Conservation (phyloP, 164 flowering plant genomes). For the Platanus orientalis region DNA sequence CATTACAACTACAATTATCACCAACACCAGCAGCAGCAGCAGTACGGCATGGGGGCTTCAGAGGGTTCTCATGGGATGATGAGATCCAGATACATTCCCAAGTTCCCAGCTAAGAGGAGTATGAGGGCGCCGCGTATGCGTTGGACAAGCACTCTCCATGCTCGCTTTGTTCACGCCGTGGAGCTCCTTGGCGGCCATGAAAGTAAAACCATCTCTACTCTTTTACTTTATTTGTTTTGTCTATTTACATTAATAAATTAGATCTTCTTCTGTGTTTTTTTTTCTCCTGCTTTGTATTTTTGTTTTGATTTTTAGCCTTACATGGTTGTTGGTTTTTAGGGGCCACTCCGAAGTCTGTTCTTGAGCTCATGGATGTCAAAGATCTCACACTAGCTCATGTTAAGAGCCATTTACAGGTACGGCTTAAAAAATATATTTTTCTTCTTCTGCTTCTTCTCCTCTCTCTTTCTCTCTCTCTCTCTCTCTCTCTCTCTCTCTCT, state of each 20-base stretch:
- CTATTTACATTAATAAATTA: too few relatives aligned
- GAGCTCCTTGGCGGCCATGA: constrained; percentile 83
- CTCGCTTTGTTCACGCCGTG: constrained; percentile 69
- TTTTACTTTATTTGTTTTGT: neutral
- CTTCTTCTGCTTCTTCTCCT: neutral
- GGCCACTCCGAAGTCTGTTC: constrained; percentile 79
- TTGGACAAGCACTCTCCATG: constrained; percentile 70
- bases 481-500: constrained; percentile 8
- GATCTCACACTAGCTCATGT: constrained; percentile 82
- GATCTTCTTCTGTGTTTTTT: neutral
- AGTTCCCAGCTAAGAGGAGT: constrained; percentile 47
- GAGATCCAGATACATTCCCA: constrained; percentile 52
- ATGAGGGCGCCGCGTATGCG: constrained; percentile 77
- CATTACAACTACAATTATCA: constrained; percentile 20
- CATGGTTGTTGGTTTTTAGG: constrained; percentile 29
- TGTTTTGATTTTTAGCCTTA: neutral
- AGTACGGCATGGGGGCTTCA: constrained; percentile 26
- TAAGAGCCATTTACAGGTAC: constrained; percentile 74
- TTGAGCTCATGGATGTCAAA: constrained; percentile 79
- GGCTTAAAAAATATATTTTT: neutral
- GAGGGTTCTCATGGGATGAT: constrained; percentile 32
- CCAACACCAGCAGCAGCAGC: constrained; percentile 27
- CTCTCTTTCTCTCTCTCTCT: constrained; percentile 5
- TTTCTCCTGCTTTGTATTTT: neutral
- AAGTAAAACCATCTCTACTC: constrained; percentile 30